A percentile compares a stretch with the other conserved stretches of the same genome.
Evolutionary conservation across 129 eudicot species (phyloP).

Genomic region (Arctium minus): DNA sequence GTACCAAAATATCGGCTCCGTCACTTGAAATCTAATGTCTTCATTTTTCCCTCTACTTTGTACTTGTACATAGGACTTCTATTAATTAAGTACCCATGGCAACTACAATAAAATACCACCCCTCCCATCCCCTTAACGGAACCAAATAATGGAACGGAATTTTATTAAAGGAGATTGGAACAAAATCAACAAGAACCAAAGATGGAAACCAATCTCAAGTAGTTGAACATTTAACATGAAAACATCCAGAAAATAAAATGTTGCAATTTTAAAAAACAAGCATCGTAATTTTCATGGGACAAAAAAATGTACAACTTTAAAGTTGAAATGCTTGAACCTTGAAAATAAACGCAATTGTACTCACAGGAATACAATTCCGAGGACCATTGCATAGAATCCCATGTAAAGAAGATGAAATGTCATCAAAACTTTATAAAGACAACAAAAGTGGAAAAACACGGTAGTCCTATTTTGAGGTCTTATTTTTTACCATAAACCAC

Average conservation of each 20-base stretch:
- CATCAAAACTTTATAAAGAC: background rate
- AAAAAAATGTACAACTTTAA: no score
- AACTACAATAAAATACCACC: no score
- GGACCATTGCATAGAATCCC: conserved; percentile 85
- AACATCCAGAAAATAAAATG: no score
- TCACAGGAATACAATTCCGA: conserved; percentile 72
- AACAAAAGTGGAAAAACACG: background rate
- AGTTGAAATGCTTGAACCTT: conserved; percentile 48
- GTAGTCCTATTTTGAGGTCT: conserved; percentile 66
- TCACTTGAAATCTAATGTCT: background rate
- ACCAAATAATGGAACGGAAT: no score
- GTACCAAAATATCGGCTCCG: no score
- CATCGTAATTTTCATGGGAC: background rate
- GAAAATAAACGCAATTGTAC: conserved; percentile 56
- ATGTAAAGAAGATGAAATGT: background rate
- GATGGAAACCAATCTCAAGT: background rate
- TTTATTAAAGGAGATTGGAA: no score
- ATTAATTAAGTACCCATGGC: background rate
- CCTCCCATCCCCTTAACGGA: no score
- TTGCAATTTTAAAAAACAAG: background rate
- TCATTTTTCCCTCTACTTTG: background rate
- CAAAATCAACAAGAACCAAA: background rate
- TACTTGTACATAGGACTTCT: background rate
- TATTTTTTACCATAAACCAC: conserved; percentile 62
- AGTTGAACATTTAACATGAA: background rate